Conservation (phyloP, 495 filamentous ascomycete species). For the Emericellopsis terricola region DNA sequence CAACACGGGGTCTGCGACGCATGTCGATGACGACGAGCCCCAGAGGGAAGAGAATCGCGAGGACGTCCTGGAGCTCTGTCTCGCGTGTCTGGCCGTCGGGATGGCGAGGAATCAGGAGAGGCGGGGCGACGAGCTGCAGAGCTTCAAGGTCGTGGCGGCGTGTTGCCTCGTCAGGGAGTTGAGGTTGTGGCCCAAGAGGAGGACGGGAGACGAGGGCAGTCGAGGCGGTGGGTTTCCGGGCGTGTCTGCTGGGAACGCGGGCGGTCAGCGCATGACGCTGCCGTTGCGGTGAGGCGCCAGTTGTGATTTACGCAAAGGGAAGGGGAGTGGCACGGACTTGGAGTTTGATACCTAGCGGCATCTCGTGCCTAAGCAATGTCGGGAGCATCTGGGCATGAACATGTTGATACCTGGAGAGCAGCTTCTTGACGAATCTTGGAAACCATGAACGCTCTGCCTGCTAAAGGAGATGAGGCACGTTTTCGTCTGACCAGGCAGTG, state of each 20-base stretch:
- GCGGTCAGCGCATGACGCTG: neutral
- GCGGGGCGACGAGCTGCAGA: slow-evolving; percentile 9
- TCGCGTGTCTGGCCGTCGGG: slow-evolving; percentile 18
- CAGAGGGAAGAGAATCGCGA: neutral
- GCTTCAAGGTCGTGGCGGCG: slow-evolving; percentile 22
- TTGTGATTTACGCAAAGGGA: too few species aligned
- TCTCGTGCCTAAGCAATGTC: too few species aligned
- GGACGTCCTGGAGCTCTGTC: slow-evolving; percentile 17
- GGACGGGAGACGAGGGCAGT: neutral
- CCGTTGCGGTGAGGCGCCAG: neutral
- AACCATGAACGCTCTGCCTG: too few species aligned
- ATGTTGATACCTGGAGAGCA: too few species aligned
- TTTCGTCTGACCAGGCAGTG: too few species aligned
- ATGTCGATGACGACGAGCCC: slow-evolving; percentile 3
- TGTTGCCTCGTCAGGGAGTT: slow-evolving; percentile 19
- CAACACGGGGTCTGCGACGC: neutral
- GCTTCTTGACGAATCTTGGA: too few species aligned
- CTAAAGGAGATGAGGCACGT: too few species aligned
- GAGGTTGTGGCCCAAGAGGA: slow-evolving; percentile 3
- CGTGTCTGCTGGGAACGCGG: neutral
- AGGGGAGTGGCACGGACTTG: too few species aligned
- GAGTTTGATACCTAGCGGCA: too few species aligned
- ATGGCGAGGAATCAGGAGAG: neutral
- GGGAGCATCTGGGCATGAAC: too few species aligned
- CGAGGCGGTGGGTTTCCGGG: neutral